A percentile compares a stretch with the other conserved stretches of the same genome.
Conservation (phyloP, 2,329 filamentous ascomycete genomes). For the Fusarium pininemorale region DNA sequence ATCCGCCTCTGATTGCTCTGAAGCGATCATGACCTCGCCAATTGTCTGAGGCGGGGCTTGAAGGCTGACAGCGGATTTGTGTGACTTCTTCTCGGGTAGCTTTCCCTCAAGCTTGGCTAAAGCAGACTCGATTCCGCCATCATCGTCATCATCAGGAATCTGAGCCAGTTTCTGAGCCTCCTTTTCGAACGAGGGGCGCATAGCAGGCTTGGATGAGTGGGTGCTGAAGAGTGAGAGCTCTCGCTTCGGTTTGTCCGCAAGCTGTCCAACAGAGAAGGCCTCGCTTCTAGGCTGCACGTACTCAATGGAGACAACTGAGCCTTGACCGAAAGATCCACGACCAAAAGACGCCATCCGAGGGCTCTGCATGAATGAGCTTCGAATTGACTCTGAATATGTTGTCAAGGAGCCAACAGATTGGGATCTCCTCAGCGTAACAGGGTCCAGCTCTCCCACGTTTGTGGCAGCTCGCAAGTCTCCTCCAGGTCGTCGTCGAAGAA, state of each 20-base stretch:
- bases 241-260: constrained; percentile 61
- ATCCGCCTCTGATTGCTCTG: constrained; percentile 39
- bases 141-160: constrained; percentile 84
- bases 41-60: constrained; percentile 16
- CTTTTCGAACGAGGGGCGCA: constrained; percentile 83
- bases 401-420: constrained; percentile 68
- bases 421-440: constrained; percentile 59
- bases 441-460: constrained; percentile 70
- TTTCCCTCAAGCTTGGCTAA: constrained; percentile 91
- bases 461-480: constrained; percentile 76
- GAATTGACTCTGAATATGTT: constrained; percentile 67
- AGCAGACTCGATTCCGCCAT: constrained; percentile 91
- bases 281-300: constrained; percentile 48
- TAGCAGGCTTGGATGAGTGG: constrained; percentile 68
- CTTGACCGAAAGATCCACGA: constrained; percentile 34
- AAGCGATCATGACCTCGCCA: constrained; percentile 34
- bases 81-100: constrained; percentile 65
- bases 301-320: constrained; percentile 28
- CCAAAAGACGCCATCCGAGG: constrained; percentile 45
- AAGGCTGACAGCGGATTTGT: constrained; percentile 50
- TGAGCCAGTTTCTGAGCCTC: constrained; percentile 88
- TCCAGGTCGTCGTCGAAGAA: constrained; percentile 77
- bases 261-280: constrained; percentile 66
- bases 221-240: constrained; percentile 67
- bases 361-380: constrained; percentile 64